phyloP scores from a whole-genome alignment of 805 yeast genomes.

The Nakazawaea pomicola region DNA sequence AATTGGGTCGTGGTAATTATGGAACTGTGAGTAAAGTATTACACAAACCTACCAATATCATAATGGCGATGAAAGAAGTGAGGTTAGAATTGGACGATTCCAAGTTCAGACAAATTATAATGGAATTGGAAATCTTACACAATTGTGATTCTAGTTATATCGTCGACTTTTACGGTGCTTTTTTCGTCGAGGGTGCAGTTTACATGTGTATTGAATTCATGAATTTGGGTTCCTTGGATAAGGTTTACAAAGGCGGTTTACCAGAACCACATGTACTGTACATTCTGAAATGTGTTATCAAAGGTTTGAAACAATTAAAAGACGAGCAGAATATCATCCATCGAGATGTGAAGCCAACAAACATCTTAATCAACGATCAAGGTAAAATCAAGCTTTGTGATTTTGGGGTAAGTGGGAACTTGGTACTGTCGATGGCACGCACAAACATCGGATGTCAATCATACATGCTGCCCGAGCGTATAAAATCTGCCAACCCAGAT shows the following conservation, averaged over 20 bases:
- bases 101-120: slow-evolving; percentile 88
- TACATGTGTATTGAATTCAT: slow-evolving; percentile 97
- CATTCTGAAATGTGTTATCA: slow-evolving; percentile 72
- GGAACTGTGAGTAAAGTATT: slow-evolving; percentile 92
- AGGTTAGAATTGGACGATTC: slow-evolving; percentile 88
- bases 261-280: slow-evolving; percentile 78
- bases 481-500: slow-evolving; percentile 67
- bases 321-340: slow-evolving; percentile 91
- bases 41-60: slow-evolving; percentile 86
- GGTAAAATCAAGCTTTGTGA: slow-evolving; percentile 94
- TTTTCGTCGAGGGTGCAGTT: slow-evolving; percentile 95
- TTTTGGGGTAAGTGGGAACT: slow-evolving; percentile 92
- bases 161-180: slow-evolving; percentile 96
- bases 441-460: slow-evolving; percentile 98
- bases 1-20: slow-evolving; percentile 92
- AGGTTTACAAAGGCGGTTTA: slow-evolving; percentile 68
- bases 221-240: slow-evolving; percentile 95
- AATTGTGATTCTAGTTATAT: slow-evolving; percentile 86
- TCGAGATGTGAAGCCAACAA: slow-evolving; percentile 96
- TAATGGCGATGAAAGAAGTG: slow-evolving; percentile 98
- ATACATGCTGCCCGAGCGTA: slow-evolving; percentile 98
- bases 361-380: slow-evolving; percentile 65
- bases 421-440: slow-evolving; percentile 91
- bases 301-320: slow-evolving; percentile 78
- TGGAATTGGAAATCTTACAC: slow-evolving; percentile 94